phyloP scores from a whole-genome alignment of 139 green algal species.

The Chara braunii region DNA sequence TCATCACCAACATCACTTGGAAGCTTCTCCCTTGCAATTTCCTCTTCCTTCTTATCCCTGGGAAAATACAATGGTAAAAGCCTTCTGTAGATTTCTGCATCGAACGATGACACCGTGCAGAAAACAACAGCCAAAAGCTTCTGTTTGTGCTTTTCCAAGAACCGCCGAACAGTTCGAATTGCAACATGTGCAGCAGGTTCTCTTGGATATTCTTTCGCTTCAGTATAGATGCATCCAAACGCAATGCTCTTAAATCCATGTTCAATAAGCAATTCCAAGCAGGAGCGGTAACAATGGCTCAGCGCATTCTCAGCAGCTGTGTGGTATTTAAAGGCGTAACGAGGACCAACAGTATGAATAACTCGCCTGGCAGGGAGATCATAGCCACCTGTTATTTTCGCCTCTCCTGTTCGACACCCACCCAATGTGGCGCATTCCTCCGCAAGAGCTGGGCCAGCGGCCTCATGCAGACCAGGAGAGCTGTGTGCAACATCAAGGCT shows the following conservation, averaged over 20 bases:
- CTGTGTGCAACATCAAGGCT: constrained; percentile 11
- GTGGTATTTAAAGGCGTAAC: constrained; percentile 40
- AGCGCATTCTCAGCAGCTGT: constrained; percentile 44
- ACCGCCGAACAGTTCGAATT: constrained; percentile 40
- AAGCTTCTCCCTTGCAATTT: constrained; percentile 11
- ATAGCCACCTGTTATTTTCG: constrained; percentile 28
- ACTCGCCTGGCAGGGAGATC: constrained; percentile 33
- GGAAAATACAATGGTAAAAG: constrained; percentile 44
- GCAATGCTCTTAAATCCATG: constrained; percentile 36
- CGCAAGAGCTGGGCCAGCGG: constrained; percentile 27
- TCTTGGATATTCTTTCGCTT: constrained; percentile 34
- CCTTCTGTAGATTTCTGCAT: constrained; percentile 42
- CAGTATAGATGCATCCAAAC: constrained; percentile 38
- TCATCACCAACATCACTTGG: constrained; percentile 37
- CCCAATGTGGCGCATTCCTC: constrained; percentile 30
- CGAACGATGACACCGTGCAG: constrained; percentile 18
- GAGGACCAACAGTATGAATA: constrained; percentile 43
- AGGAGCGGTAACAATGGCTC: constrained; percentile 42
- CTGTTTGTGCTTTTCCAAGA: constrained; percentile 41
- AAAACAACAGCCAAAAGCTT: constrained; percentile 32
- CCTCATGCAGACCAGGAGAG: constrained; percentile 20
- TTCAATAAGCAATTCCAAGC: constrained; percentile 41
- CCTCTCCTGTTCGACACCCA: constrained; percentile 29
- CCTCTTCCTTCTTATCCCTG: constrained; percentile 26
- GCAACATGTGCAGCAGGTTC: constrained; percentile 35